A percentile compares a stretch with the other conserved stretches of the same genome.
Conservation (phyloP, 2,329 filamentous ascomycete species). For the Colletotrichum scovillei region DNA sequence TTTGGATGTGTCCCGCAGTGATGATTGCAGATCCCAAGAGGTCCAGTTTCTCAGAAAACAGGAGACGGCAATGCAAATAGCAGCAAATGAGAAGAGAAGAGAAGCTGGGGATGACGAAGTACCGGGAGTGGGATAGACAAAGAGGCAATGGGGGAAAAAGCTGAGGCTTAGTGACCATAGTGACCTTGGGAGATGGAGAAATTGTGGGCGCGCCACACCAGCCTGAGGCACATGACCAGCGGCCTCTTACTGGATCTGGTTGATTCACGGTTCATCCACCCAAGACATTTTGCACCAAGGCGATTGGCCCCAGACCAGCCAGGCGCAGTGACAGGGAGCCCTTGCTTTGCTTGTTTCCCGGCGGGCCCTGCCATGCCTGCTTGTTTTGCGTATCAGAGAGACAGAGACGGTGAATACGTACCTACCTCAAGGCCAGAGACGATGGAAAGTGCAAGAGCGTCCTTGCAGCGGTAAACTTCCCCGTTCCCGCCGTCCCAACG, state of each 20-base stretch:
- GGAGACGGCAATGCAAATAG: background rate
- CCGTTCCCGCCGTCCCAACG: slow-evolving; percentile 12
- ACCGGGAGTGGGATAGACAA: background rate
- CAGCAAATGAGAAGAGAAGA: background rate
- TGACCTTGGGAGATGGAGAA: background rate
- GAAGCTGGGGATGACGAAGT: background rate
- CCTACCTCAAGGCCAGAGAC: background rate
- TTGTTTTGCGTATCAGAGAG: slow-evolving; percentile 9
- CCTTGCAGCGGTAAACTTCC: slow-evolving; percentile 12
- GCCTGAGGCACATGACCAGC: slow-evolving; percentile 25
- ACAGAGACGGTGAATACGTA: background rate
- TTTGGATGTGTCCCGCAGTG: background rate
- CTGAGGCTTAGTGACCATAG: background rate
- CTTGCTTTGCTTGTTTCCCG: slow-evolving; percentile 7
- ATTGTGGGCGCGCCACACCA: background rate
- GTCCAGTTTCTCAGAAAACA: background rate
- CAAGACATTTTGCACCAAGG: slow-evolving; percentile 22
- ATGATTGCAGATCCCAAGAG: background rate
- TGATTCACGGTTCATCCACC: slow-evolving; percentile 17
- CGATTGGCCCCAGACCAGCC: slow-evolving; percentile 26
- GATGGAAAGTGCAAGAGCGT: background rate
- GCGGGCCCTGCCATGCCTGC: background rate
- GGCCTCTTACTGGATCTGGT: slow-evolving; percentile 17
- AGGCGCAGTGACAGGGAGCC: slow-evolving; percentile 17
- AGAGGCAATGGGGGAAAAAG: background rate